Evolutionary conservation across 2,329 filamentous ascomycete genomes (phyloP).

Genomic region (Alternaria rosae): DNA sequence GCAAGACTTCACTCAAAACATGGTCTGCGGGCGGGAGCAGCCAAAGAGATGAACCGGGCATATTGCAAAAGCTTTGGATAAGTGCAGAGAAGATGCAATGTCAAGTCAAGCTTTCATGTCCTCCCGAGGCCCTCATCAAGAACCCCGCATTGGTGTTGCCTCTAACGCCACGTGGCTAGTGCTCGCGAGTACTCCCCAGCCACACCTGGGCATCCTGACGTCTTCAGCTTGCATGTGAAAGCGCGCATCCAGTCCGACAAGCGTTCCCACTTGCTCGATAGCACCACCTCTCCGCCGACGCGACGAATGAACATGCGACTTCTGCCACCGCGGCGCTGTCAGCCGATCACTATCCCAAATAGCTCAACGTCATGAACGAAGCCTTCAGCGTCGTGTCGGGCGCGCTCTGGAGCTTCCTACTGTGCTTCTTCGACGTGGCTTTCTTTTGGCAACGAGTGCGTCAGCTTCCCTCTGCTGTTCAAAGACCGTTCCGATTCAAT

Average conservation of each 20-base stretch:
- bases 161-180: slow-evolving; percentile 18
- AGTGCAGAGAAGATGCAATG: neutral
- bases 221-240: slow-evolving; percentile 28
- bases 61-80: slow-evolving; percentile 15
- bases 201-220: slow-evolving; percentile 11
- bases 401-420: slow-evolving; percentile 37
- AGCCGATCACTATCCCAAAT: slow-evolving; percentile 21
- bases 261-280: slow-evolving; percentile 23
- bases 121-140: neutral
- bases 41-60: slow-evolving; percentile 55
- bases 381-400: slow-evolving; percentile 11
- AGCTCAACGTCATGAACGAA: slow-evolving; percentile 32
- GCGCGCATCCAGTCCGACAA: slow-evolving; percentile 12
- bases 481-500: neutral
- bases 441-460: slow-evolving; percentile 53
- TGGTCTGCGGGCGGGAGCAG: slow-evolving; percentile 50
- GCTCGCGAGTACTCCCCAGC: neutral
- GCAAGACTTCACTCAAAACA: slow-evolving; percentile 40
- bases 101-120: slow-evolving; percentile 2
- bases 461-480: slow-evolving; percentile 9
- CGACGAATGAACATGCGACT: slow-evolving; percentile 39
- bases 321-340: slow-evolving; percentile 22
- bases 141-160: slow-evolving; percentile 1
- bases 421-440: slow-evolving; percentile 47
- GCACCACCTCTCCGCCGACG: slow-evolving; percentile 24